phyloP scores from a whole-genome alignment of 2,329 filamentous ascomycete genomes.

The Phaeoacremonium minimum region DNA sequence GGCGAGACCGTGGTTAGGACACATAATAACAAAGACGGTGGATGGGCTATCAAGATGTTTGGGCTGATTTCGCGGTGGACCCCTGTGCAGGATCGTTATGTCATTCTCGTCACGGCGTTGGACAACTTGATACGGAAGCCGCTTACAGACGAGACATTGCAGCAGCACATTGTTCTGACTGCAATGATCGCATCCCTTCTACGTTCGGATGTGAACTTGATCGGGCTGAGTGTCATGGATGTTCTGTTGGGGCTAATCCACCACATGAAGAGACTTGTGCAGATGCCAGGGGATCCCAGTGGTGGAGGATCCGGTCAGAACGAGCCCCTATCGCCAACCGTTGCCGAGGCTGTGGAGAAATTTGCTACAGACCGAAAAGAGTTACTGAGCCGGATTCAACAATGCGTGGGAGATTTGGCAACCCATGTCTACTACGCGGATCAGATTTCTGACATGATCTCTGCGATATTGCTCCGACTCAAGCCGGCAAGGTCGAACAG shows the following conservation, averaged over 20 bases:
- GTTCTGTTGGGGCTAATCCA: slow-evolving; percentile 80
- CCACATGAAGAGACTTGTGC: slow-evolving; percentile 74
- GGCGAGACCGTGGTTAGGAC: slow-evolving; percentile 49
- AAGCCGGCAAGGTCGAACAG: slow-evolving; percentile 55
- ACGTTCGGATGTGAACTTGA: slow-evolving; percentile 85
- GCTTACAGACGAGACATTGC: slow-evolving; percentile 65
- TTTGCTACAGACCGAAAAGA: slow-evolving; percentile 52
- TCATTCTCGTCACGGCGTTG: slow-evolving; percentile 78
- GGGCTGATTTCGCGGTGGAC: slow-evolving; percentile 80
- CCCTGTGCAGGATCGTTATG: slow-evolving; percentile 89
- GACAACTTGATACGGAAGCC: slow-evolving; percentile 68
- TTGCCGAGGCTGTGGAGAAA: slow-evolving; percentile 27
- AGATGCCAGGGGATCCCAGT: slow-evolving; percentile 45
- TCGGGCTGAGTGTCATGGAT: slow-evolving; percentile 95
- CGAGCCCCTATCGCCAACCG: slow-evolving; percentile 18
- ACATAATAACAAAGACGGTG: slow-evolving; percentile 42
- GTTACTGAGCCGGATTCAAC: slow-evolving; percentile 67
- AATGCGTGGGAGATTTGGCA: slow-evolving; percentile 84
- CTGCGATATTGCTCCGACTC: slow-evolving; percentile 71
- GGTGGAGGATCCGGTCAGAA: slow-evolving; percentile 20
- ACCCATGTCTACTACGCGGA: slow-evolving; percentile 97
- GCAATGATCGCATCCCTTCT: slow-evolving; percentile 79
- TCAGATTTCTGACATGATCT: slow-evolving; percentile 92
- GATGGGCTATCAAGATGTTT: slow-evolving; percentile 82
- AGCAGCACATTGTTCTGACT: slow-evolving; percentile 70